These are phyloP conservation scores for Coleophoma eucalyptorum DNA, from an alignment of 2,329 filamentous ascomycete genomes.

Conservation along the genomic window DNA sequence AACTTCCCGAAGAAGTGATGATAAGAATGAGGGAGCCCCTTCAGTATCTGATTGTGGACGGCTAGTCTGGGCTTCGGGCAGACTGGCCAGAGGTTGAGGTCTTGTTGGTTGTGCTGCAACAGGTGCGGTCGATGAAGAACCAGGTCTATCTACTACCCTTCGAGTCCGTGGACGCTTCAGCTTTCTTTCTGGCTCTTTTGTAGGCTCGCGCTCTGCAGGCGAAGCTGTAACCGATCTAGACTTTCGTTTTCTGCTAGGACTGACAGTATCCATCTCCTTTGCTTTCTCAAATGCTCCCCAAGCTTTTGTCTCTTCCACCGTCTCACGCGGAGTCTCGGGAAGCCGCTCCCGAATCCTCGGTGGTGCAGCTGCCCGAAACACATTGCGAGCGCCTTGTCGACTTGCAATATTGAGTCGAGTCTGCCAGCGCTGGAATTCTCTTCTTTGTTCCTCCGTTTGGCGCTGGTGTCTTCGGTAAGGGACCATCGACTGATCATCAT, in stretches of 20 bases:
- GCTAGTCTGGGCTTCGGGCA: conserved; percentile 10
- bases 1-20: conserved; percentile 84
- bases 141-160: conserved; percentile 51
- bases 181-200: conserved; percentile 71
- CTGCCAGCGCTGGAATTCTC: conserved; percentile 71
- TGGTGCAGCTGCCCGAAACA: conserved; percentile 67
- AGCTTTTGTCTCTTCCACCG: conserved; percentile 71
- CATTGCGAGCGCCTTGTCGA: conserved; percentile 69
- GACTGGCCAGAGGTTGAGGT: conserved; percentile 17
- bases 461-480: conserved; percentile 51
- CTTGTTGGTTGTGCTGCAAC: conserved; percentile 27
- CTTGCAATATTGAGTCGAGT: conserved; percentile 78
- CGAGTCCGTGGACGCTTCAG: conserved; percentile 84
- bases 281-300: conserved; percentile 92
- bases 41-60: conserved; percentile 29
- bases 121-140: conserved; percentile 31
- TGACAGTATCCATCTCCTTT: conserved; percentile 58
- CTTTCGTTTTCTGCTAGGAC: conserved; percentile 68
- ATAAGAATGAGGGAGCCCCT: conserved; percentile 73
- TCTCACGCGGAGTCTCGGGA: conserved; percentile 59
- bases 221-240: conserved; percentile 66
- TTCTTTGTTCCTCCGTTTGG: conserved; percentile 44
- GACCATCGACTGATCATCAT: conserved; percentile 55
- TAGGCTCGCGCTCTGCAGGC: conserved; percentile 56
- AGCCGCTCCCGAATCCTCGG: conserved; percentile 49